A percentile compares a stretch with the other conserved stretches of the same genome.
These are phyloP conservation scores for Larix sibirica DNA, from an alignment of 83 land plant species.

Conservation along the genomic window DNA sequence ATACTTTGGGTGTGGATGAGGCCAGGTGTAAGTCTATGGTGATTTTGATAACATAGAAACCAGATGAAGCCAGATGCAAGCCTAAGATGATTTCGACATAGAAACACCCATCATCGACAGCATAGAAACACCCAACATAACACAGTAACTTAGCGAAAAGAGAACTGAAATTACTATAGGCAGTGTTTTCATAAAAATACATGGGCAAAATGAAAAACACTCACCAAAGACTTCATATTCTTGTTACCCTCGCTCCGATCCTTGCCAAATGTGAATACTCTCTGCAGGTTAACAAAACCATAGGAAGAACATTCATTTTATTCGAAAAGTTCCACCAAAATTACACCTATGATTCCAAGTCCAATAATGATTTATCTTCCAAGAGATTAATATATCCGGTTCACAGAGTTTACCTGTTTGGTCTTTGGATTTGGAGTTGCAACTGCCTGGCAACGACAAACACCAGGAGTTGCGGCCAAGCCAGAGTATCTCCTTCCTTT, in stretches of 20 bases:
- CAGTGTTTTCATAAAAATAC: neutral
- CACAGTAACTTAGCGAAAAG: neutral
- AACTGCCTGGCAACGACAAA: constrained; percentile 30
- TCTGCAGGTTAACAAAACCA: constrained; percentile 33
- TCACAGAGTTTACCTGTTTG: constrained; percentile 31
- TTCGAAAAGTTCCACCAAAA: neutral
- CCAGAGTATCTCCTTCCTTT: neutral
- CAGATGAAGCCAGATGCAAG: neutral
- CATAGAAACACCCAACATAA: neutral
- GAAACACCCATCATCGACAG: neutral
- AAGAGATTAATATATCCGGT: neutral
- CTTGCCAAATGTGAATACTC: constrained; percentile 92
- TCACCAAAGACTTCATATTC: constrained; percentile 90
- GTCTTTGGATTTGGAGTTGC: constrained; percentile 38
- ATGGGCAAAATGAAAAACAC: constrained; percentile 9
- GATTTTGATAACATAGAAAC: too few relatives aligned
- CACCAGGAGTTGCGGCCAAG: neutral
- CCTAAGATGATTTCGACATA: neutral
- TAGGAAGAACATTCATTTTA: neutral
- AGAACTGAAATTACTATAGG: neutral
- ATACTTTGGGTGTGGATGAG: too few relatives aligned
- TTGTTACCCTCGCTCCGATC: constrained; percentile 93
- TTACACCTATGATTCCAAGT: neutral
- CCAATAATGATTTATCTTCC: neutral
- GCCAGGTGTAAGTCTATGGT: too few relatives aligned